phyloP scores from a whole-genome alignment of 768 basidiomycete species.

The Collybia sordida region DNA sequence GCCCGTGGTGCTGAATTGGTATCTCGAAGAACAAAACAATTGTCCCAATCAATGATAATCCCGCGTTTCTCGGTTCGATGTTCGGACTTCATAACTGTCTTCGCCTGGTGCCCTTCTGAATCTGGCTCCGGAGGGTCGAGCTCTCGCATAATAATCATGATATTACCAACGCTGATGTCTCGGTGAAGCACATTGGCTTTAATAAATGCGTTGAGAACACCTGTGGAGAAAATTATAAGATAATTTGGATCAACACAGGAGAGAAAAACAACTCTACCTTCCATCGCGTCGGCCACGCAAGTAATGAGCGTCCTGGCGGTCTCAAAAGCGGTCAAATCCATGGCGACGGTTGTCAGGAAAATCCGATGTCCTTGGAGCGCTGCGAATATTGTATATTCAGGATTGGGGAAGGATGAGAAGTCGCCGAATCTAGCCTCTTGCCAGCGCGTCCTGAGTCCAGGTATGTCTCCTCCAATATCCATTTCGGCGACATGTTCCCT shows the following conservation, averaged over 20 bases:
- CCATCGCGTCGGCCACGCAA: background rate
- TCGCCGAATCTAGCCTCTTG: background rate
- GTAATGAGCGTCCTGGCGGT: background rate
- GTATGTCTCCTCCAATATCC: constrained; percentile 19
- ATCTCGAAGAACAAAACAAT: background rate
- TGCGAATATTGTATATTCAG: background rate
- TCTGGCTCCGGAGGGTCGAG: too few relatives aligned
- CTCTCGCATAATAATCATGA: background rate
- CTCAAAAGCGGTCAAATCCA: background rate
- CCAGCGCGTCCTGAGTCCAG: constrained; percentile 3
- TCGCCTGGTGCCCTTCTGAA: too few relatives aligned
- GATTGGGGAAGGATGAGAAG: background rate
- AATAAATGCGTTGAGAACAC: background rate
- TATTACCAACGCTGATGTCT: constrained; percentile 5
- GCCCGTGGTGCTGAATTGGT: background rate
- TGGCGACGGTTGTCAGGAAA: background rate
- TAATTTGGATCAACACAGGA: too few relatives aligned
- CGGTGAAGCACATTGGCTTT: background rate
- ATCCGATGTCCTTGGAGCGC: background rate
- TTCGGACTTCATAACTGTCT: too few relatives aligned
- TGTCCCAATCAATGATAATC: background rate
- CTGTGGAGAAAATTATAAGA: background rate
- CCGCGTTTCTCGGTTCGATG: background rate
- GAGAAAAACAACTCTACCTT: background rate
- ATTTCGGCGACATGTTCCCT: constrained; percentile 18